A percentile compares a stretch with the other conserved stretches of the same genome.
Evolutionary conservation across 1,139 yeast species (phyloP).

Genomic region (Magnusiomyces sp.): DNA sequence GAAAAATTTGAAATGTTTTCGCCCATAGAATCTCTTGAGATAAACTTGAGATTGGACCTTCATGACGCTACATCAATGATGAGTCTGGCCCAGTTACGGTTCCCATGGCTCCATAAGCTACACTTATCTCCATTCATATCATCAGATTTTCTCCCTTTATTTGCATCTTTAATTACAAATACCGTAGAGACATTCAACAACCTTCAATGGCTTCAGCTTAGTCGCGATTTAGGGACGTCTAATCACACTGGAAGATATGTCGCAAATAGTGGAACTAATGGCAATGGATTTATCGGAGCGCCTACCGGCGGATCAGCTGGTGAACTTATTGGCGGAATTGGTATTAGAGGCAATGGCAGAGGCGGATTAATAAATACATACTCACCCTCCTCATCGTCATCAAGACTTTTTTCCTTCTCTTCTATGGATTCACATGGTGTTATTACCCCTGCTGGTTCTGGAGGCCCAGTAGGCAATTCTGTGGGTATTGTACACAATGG

Average conservation of each 20-base stretch:
- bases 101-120: constrained; percentile 17
- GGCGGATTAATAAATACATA: too few species aligned
- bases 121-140: constrained; percentile 18
- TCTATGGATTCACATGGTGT: constrained; percentile 14
- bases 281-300: neutral
- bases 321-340: neutral
- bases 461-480: constrained; percentile 4
- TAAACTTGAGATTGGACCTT: too few species aligned
- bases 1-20: too few species aligned
- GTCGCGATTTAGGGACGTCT: constrained; percentile 11
- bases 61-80: too few species aligned
- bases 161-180: constrained; percentile 18
- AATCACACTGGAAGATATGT: too few species aligned
- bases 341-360: too few species aligned
- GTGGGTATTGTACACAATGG: constrained; percentile 1
- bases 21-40: too few species aligned
- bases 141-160: constrained; percentile 14
- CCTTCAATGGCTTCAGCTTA: constrained; percentile 16
- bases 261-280: too few species aligned
- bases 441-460: constrained; percentile 5
- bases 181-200: constrained; percentile 12
- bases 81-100: constrained; percentile 6
- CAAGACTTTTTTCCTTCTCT: constrained; percentile 18
- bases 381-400: too few species aligned
- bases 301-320: neutral